Evolutionary conservation across 1,139 yeast genomes (phyloP), one percentile per base, ranked within the genome.

Genomic region (Taphrina betulina): DNA sequence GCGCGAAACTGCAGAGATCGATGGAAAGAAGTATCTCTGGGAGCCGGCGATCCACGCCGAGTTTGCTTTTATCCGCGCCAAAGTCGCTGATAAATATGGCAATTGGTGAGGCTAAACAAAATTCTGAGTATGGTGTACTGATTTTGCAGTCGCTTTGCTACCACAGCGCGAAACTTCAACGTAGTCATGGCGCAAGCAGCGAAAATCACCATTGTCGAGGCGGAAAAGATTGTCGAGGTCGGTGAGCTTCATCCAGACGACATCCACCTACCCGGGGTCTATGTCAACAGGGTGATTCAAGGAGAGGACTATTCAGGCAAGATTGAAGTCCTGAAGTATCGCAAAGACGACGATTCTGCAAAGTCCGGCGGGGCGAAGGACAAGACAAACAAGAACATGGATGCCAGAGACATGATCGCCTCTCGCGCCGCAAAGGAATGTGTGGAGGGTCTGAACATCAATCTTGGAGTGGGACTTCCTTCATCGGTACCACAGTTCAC

Each of bases 91-190:
- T 58, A 69, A 69, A 19, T 63, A 71, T 33, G 77, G 77, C 14
- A 74, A 74, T 60, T 71, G 75, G 45, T 41, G 28, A 7, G 45
- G 7, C 37, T 8, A 14, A 14, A 8, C 5, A 10, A 14, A 17
- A 14, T 28, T 5, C 45, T 41, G 16, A 41, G 2, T 41, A 24
- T n/a, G n/a, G n/a, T n/a, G n/a, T n/a, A n/a, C n/a, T n/a, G n/a
- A n/a, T n/a, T 24, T 10, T 41, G 2, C 19, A 41, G 45, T 58
- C 70, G 72, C 67, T 74, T 74, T 61, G 66, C 67, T 57, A 75
- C 75, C 3, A 67, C 77, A n/a, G 73, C 76, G 0, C 68, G 71
- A 57, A 74, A 73, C 61, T 74, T 74, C 65, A 74, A 74, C 62
- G 64, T 69, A 16, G 74, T 68, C 10, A 71, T 74, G 69, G 77